Conservation (phyloP, 1,284 basidiomycete genomes). For the Fomes fomentarius region DNA sequence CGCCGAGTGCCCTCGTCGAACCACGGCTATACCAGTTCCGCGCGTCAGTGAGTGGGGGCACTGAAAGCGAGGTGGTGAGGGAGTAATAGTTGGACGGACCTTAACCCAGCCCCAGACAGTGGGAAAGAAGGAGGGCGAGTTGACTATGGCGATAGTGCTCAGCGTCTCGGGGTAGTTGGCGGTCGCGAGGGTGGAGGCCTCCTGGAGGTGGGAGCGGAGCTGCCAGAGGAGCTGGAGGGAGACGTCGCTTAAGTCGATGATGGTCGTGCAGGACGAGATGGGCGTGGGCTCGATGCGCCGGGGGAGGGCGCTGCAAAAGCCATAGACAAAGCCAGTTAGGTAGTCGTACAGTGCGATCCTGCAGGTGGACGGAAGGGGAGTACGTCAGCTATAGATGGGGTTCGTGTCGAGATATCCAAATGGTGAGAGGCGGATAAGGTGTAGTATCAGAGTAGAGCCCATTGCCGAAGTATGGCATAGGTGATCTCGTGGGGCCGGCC, state of each 20-base stretch:
- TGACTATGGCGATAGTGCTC: conserved; percentile 66
- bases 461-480: too few species aligned
- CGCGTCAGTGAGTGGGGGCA: neutral
- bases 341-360: conserved; percentile 65
- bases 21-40: conserved; percentile 50
- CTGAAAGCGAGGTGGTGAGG: neutral
- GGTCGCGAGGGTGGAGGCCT: conserved; percentile 72
- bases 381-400: too few species aligned
- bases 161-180: conserved; percentile 82
- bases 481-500: too few species aligned
- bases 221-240: conserved; percentile 69
- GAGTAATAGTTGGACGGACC: too few species aligned
- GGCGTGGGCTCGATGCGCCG: conserved; percentile 56
- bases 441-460: too few species aligned
- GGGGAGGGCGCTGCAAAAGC: conserved; percentile 67
- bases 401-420: too few species aligned
- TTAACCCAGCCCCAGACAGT: conserved; percentile 83
- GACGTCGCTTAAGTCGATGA: conserved; percentile 70
- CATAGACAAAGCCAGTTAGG: conserved; percentile 66
- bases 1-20: conserved; percentile 76
- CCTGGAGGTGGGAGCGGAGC: conserved; percentile 69
- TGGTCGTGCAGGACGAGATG: conserved; percentile 66
- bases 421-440: too few species aligned
- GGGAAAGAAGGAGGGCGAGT: conserved; percentile 77
- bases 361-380: conserved; percentile 19